These are phyloP conservation scores for Fusarium sp. DNA, from an alignment of 2,329 filamentous ascomycete genomes.

Conservation along the genomic window DNA sequence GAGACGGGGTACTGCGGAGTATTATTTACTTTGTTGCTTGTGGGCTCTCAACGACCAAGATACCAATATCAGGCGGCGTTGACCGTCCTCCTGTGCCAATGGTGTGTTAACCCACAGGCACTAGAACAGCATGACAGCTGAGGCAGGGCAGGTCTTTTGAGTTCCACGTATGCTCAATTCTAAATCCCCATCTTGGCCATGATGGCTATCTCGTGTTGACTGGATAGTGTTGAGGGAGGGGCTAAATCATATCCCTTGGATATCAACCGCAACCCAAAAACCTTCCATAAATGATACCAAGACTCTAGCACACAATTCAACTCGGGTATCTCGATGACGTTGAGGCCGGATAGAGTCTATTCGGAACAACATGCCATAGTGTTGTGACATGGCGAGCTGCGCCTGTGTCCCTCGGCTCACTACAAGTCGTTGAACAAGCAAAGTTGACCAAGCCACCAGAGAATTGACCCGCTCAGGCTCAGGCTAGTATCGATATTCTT, in stretches of 20 bases:
- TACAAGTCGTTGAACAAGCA: background rate
- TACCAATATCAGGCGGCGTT: background rate
- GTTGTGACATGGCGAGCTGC: background rate
- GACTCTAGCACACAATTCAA: background rate
- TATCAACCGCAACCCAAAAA: background rate
- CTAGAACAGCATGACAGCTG: background rate
- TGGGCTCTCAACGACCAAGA: background rate
- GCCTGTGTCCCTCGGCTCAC: background rate
- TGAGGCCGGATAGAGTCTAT: too few species aligned
- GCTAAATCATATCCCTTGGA: background rate
- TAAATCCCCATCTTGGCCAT: background rate
- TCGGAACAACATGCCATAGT: background rate
- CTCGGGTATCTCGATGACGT: background rate
- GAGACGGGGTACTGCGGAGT: background rate
- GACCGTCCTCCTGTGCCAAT: background rate
- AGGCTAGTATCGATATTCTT: background rate
- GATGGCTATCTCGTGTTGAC: background rate
- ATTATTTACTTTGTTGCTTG: background rate
- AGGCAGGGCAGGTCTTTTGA: background rate
- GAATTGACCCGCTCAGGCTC: background rate
- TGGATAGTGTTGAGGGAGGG: background rate
- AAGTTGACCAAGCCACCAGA: background rate
- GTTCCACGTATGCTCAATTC: background rate
- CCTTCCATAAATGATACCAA: background rate
- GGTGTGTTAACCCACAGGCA: background rate